Percentiles rank a stretch among this genome's conserved stretches.
Conservation (phyloP, 2,329 filamentous ascomycete genomes). For the Monilinia fructicola region DNA sequence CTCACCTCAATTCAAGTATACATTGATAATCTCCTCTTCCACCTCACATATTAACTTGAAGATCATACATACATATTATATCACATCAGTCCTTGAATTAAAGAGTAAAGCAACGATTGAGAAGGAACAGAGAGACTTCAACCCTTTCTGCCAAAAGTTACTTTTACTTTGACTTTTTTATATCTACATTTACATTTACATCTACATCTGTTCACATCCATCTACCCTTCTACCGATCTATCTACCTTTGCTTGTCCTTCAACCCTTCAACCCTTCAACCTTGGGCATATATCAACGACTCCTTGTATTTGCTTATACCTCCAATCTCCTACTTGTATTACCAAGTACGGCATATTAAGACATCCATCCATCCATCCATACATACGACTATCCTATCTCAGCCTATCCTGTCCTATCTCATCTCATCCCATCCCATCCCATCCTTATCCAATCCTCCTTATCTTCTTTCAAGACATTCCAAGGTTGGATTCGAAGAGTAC, state of each 20-base stretch:
- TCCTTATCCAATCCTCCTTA: neutral
- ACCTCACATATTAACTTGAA: too few relatives aligned
- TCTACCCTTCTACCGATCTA: neutral
- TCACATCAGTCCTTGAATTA: neutral
- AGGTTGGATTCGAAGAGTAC: neutral
- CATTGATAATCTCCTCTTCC: neutral
- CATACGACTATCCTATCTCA: constrained; percentile 3
- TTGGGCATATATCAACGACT: neutral
- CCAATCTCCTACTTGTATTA: neutral
- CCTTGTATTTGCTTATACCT: neutral
- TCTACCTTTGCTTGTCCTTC: neutral
- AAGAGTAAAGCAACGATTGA: neutral
- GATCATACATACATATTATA: neutral
- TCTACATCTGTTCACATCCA: neutral
- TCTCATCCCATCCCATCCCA: neutral
- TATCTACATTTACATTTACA: too few relatives aligned
- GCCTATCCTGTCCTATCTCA: too few relatives aligned
- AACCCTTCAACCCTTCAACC: too few relatives aligned
- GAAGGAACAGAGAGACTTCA: constrained; percentile 8
- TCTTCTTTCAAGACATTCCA: constrained; percentile 8
- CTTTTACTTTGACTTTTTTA: neutral
- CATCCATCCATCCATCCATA: neutral
- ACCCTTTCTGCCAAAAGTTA: constrained; percentile 11
- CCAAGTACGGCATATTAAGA: neutral
- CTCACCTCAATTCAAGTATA: too few relatives aligned